phyloP scores from a whole-genome alignment of 495 filamentous ascomycete species.

The Xeromyces bisporus region DNA sequence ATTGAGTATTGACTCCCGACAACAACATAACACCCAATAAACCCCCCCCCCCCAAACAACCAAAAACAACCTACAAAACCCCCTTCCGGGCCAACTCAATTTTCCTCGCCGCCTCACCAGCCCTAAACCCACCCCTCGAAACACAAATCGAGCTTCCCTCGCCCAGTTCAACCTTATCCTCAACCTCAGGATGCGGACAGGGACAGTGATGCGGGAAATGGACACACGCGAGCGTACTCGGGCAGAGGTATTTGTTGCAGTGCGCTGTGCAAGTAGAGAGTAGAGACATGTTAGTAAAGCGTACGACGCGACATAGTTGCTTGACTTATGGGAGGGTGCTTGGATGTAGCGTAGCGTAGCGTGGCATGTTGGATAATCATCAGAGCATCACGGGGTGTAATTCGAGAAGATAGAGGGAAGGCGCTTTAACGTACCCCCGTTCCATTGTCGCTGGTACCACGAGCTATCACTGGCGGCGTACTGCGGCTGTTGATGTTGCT shows the following conservation, averaged over 20 bases:
- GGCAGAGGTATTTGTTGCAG: constrained; percentile 85
- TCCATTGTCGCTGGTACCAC: constrained; percentile 60
- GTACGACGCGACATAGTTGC: too few relatives aligned
- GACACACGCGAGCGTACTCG: constrained; percentile 76
- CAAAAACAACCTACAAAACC: constrained; percentile 37
- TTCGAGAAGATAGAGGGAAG: too few relatives aligned
- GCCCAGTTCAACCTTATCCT: constrained; percentile 79
- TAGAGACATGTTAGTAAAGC: constrained; percentile 1
- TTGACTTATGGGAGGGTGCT: too few relatives aligned
- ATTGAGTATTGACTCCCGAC: too few relatives aligned
- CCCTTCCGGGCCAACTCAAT: constrained; percentile 74
- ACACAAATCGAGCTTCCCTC: constrained; percentile 69
- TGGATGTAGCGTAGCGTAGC: constrained; percentile 1
- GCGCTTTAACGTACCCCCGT: constrained; percentile 28
- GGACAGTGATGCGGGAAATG: constrained; percentile 90
- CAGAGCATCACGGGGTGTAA: constrained; percentile 2
- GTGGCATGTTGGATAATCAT: not conserved
- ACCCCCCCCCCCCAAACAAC: not conserved
- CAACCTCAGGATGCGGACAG: constrained; percentile 60
- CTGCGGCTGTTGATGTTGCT: constrained; percentile 46
- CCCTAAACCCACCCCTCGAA: constrained; percentile 65
- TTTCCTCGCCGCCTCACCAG: constrained; percentile 56
- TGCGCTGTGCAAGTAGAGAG: constrained; percentile 28
- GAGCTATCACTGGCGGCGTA: constrained; percentile 63
- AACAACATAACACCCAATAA: too few relatives aligned